Base-by-base conservation (phyloP, 1,284 basidiomycete species). In the Naganishia liquefaciens region DNA sequence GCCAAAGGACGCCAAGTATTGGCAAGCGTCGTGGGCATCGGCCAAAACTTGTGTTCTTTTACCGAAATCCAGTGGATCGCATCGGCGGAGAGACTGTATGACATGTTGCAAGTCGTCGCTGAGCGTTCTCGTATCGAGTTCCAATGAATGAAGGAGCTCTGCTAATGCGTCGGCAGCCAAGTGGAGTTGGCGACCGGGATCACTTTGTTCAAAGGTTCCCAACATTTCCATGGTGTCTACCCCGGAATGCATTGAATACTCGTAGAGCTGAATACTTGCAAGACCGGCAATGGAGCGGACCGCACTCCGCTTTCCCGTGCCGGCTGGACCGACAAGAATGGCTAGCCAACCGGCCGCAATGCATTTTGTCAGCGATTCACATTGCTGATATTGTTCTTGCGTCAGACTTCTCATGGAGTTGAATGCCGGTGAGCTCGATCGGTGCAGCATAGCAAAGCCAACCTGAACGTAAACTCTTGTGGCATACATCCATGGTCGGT, bases 161-260 rank as follows among this genome's bases (percentile, higher is more conserved):
- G 33, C 23, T 23, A 63, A 33, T 9, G 37, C 28, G 15, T 54
- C 21, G 9, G 43, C 63, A 25, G 44, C 54, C 27, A 44, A 39
- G 23, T 40, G 21, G n/a, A 70, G 58, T 30, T 68, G 62, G 13
- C 73, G 68, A 15, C 54, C 62, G 17, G 72, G 57, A 73, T 91
- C 87, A 40, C 87, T 86, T 79, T 99, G 96, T 79, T 99, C 96
- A 73, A 98, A 99, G 70, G 91, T 89, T 53, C 96, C 96, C 44
- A 99, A 81, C 42, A 99, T 88, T 77, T 99, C 96, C 74, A 88
- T 88, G 1, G 93, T 92, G 75, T 99, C 96, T 19, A 91, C 93
- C 7, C 91, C 88, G 53, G 86, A 87, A 76, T 90, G 95, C 77
- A 98, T 82, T 25, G 86, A 83, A 53, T 98, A 84, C 75, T 92